A percentile compares a stretch with the other conserved stretches of the same genome.
phyloP scores from a whole-genome alignment of 2,329 filamentous ascomycete genomes.

The Bisporella sp. region DNA sequence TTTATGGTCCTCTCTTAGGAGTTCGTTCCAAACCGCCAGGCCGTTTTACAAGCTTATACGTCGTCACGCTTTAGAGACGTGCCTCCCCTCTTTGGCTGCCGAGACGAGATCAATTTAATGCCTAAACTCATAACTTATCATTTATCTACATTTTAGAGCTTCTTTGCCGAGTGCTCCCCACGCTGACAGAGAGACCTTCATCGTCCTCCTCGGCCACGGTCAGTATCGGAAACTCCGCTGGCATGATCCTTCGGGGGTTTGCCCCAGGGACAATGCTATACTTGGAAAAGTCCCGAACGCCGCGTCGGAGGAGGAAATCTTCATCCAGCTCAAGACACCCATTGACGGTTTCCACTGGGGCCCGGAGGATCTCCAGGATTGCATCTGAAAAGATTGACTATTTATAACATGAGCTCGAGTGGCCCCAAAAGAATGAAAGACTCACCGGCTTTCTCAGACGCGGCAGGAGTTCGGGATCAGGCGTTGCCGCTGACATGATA shows the following conservation, averaged over 20 bases:
- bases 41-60: no score
- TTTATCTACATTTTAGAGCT: no score
- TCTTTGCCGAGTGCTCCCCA: no score
- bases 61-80: no score
- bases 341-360: slow-evolving; percentile 56
- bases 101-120: no score
- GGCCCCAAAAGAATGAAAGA: slow-evolving; percentile 45
- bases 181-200: no score
- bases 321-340: slow-evolving; percentile 70
- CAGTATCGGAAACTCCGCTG: slow-evolving; percentile 55
- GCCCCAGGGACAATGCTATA: slow-evolving; percentile 63
- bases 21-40: no score
- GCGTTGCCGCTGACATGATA: slow-evolving; percentile 67
- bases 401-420: no score
- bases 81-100: no score
- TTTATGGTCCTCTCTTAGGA: no score
- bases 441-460: slow-evolving; percentile 41
- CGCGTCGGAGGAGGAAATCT: slow-evolving; percentile 64
- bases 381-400: slow-evolving; percentile 74
- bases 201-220: slow-evolving; percentile 73
- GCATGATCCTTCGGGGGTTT: slow-evolving; percentile 71
- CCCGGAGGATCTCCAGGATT: slow-evolving; percentile 61
- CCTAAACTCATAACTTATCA: no score
- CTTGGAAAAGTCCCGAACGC: slow-evolving; percentile 62
- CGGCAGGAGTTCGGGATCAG: slow-evolving; percentile 65